Base-by-base conservation (phyloP, 495 filamentous ascomycete genomes). In the Glonium stellatum region DNA sequence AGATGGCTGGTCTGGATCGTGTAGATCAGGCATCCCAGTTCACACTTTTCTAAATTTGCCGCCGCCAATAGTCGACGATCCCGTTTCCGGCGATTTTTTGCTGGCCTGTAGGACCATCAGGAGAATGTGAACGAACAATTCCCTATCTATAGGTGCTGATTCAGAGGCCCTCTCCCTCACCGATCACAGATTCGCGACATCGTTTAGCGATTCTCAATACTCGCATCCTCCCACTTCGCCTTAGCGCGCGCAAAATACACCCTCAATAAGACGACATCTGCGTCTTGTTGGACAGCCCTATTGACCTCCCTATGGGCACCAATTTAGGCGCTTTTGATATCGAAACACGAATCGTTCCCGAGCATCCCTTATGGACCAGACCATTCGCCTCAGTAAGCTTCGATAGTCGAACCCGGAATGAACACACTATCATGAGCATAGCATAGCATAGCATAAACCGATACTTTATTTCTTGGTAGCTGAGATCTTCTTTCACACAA, bases 1-100 rank as follows among this genome's bases (percentile, higher is more conserved):
- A 54, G 53, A 46, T 44, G 55, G 63, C 59, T 59, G 57, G 58
- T 59, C 63, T 59, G 35, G 55, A 66, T 62, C 63, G 36, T 66
- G 59, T 59, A 62, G 63, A 66, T 66, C 63, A 50, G 51, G 46
- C 35, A 23, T 50, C 46, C 31, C 10, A 44, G 37, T 18, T 44
- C 27, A 18, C 27, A 22, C 22, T 8, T 48, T 48, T 8, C 48
- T 51, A 51, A 51, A 51, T 25, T 31, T 31, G 23, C 48, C 48
- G 25, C 48, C 21, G 23, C 23, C 39, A 44, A 44, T 18, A 11
- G 39, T 13, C 4, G 39, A 44, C 39, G 18, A 31, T 31, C 39
- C 39, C 12, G 13, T 11, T 15, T 15, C 39, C 39, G 39, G 13
- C 39, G 18, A 44, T 44, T 44, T 31, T 31, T 44, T 44, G 39